Base-by-base conservation (phyloP, 2,329 filamentous ascomycete species). In the Colletotrichum spaethianum region DNA sequence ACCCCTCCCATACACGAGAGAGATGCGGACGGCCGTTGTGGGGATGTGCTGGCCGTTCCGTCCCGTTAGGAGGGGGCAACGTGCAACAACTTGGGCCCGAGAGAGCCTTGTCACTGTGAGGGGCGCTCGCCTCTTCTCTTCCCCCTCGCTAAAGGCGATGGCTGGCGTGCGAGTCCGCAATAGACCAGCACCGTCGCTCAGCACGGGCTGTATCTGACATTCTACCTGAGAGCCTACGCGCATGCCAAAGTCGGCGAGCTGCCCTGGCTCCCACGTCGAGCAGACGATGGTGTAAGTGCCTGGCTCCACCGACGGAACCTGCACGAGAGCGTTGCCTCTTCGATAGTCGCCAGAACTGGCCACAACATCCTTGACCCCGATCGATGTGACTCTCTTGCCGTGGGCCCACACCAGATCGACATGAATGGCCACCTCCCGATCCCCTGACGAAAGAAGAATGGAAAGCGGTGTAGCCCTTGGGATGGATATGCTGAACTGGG, bases 331-430 rank as follows among this genome's bases (percentile, higher is more conserved):
- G 79, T 93, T 94, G 36, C 93, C 93, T 36, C 92, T 91, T 60
- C 93, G 91, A 82, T 99, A 98, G 75, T 98, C 94, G n/a, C 94
- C 94, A 42, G 94, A 97, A 67, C 94, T 92, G 28, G 90, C 89
- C 31, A 97, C 88, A 48, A 98, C 90, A 78, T 98, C 95, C 75
- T 93, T 91, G 75, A 90, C 86, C 60, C 91, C 89, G 20, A 98
- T 87, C 28, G 89, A 84, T 23, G 91, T 88, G 1, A 96, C 89
- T 48, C 95, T 91, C 75, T 91, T 88, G 14, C 94, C 93, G 55
- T 89, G 84, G 5, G 93, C 93, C 88, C 94, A 94, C 44, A 97
- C 91, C 3, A 98, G 83, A 77, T 96, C 96, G 64, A 98, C 89
- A 78, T 98, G 95, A 1, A 97, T 89, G 20, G 94, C 92, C 26